Percentiles rank a stretch among this genome's conserved stretches.
These are phyloP conservation scores for Solanum lycopersicoides DNA, from an alignment of 257 asterid genomes.

Conservation along the genomic window DNA sequence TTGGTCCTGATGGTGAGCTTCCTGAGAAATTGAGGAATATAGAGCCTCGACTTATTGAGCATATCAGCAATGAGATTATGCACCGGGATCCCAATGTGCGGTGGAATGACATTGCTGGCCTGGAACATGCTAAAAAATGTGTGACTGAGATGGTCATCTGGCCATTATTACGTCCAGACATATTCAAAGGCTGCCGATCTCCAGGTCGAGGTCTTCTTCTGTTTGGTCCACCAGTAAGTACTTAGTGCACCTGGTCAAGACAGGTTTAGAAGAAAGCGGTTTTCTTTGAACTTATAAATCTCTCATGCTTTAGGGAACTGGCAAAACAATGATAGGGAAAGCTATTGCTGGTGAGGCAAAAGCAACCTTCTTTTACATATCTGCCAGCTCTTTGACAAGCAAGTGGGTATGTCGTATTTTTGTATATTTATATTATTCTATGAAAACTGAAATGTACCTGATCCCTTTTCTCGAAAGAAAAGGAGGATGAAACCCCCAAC, in stretches of 20 bases:
- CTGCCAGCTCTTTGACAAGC: slow-evolving; percentile 98
- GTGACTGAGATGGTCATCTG: slow-evolving; percentile 99
- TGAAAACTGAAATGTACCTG: background rate
- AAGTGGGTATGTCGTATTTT: slow-evolving; percentile 61
- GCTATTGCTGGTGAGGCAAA: slow-evolving; percentile 99
- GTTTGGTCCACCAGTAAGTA: slow-evolving; percentile 98
- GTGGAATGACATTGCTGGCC: slow-evolving; percentile 97
- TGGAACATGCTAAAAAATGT: slow-evolving; percentile 98
- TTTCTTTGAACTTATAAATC: slow-evolving; percentile 3
- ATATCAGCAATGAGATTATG: slow-evolving; percentile 98
- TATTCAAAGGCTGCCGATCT: slow-evolving; percentile 96
- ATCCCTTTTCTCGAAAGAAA: background rate
- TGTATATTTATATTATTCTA: background rate
- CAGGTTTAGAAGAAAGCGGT: background rate
- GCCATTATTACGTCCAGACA: slow-evolving; percentile 96
- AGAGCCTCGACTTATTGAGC: slow-evolving; percentile 95
- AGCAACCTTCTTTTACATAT: slow-evolving; percentile 97
- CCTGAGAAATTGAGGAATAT: slow-evolving; percentile 91
- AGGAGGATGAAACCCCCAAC: background rate
- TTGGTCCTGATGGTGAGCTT: slow-evolving; percentile 97
- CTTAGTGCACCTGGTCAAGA: background rate
- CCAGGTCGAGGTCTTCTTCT: slow-evolving; percentile 99
- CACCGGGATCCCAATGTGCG: slow-evolving; percentile 97
- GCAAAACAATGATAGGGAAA: slow-evolving; percentile 99
- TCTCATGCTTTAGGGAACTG: slow-evolving; percentile 72